Base-by-base conservation (phyloP, 2,329 filamentous ascomycete genomes). In the Conoideocrella luteorostrata region DNA sequence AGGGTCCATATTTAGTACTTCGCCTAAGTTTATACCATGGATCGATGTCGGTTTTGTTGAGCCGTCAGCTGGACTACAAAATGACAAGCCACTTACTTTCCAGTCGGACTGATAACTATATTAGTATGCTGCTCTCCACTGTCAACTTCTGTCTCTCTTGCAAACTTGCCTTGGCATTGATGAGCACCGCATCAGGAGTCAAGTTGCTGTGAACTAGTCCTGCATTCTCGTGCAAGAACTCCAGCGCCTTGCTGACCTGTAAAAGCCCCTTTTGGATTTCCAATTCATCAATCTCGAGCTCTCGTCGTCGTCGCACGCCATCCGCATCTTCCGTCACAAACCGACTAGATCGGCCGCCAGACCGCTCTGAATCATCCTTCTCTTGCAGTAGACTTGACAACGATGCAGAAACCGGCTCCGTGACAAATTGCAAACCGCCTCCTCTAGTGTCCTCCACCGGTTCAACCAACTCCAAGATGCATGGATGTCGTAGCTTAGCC, bases 191-290 rank as follows among this genome's bases (percentile, higher is more conserved):
- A 51, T 97, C 91, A 0, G 93, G 93, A 0, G 90, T 97, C 50
- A 98, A 65, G 60, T 98, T 98, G 38, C 86, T 88, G 64, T 98
- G 93, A 0, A 97, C 88, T 39, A 98, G 74, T 1, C 88, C 88
- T 9, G 91, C 91, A 60, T 91, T 95, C 60, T 97, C 91, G 60
- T 97, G 91, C 47, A 97, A 68, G 60, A 97, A 97, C 65, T 97
- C 91, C 23, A 97, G 72, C 3, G 90, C 91, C 62, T 96, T 96
- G 58, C 85, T 90, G 50, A 98, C 78, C 63, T 98, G 93, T 48
- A 97, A 69, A 50, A 98, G 65, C 0, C 93, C 93, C 66, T 98
- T 98, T 63, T 98, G 93, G 55, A 97, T 94, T 65, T 98, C 93
- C 47, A 98, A 71, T 67, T 97, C 93, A 60, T 98, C 93, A 49